Conservation (phyloP, 345 rosid species). For the Brassica incana region DNA sequence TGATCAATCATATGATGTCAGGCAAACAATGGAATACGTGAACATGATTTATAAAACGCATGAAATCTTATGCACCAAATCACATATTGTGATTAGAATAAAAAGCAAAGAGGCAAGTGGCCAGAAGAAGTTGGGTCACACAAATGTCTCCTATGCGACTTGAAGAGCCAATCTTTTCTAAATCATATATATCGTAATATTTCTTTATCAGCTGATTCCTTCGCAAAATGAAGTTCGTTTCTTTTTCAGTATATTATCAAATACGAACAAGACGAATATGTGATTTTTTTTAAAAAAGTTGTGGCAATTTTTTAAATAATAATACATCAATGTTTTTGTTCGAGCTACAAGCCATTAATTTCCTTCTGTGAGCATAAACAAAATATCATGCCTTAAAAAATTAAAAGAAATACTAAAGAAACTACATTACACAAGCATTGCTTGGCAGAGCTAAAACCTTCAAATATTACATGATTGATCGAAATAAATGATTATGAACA, state of each 20-base stretch:
- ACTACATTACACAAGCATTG: background rate
- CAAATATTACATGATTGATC: background rate
- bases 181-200: background rate
- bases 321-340: background rate
- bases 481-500: background rate
- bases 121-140: conserved; percentile 16
- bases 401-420: background rate
- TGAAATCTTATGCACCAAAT: conserved; percentile 4
- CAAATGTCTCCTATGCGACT: conserved; percentile 27
- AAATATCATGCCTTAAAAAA: background rate
- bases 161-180: conserved; percentile 31
- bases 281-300: conserved; percentile 7
- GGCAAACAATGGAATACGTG: conserved; percentile 6
- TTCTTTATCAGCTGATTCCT: conserved; percentile 18
- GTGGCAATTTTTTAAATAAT: background rate
- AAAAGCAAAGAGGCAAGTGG: conserved; percentile 26
- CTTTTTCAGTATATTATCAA: background rate
- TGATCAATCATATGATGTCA: background rate
- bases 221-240: background rate
- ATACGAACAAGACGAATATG: background rate
- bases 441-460: background rate
- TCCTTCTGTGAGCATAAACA: background rate
- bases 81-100: conserved; percentile 9
- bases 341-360: background rate
- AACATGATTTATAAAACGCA: background rate